Conservation (phyloP, 371 early-diverging fungal genomes). For the Umbelopsis sp. region DNA sequence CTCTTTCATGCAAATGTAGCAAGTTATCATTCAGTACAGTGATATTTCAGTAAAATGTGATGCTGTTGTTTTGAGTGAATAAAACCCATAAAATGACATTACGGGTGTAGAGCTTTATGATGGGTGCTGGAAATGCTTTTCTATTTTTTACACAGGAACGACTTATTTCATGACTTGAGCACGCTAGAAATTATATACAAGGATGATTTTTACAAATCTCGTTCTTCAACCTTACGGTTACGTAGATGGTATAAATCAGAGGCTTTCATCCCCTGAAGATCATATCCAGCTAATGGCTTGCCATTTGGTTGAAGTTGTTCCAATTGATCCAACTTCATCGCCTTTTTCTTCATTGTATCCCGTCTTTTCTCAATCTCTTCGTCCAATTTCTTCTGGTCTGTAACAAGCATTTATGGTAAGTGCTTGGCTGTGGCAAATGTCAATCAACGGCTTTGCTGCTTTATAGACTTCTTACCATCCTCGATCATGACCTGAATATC, state of each 20-base stretch:
- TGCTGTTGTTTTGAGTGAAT: too few relatives aligned
- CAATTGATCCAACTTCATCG: constrained; percentile 23
- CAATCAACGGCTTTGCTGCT: too few relatives aligned
- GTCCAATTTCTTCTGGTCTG: constrained; percentile 25
- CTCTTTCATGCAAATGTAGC: neutral
- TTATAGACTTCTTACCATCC: constrained; percentile 33
- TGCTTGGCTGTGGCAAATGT: too few relatives aligned
- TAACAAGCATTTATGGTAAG: neutral
- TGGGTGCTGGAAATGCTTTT: too few relatives aligned
- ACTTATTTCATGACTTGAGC: too few relatives aligned
- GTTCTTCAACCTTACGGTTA: constrained; percentile 2
- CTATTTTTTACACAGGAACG: too few relatives aligned
- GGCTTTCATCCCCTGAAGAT: constrained; percentile 22
- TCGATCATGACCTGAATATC: constrained; percentile 45
- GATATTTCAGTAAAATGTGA: too few relatives aligned
- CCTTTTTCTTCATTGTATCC: constrained; percentile 24
- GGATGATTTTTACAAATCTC: neutral
- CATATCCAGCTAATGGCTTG: constrained; percentile 23
- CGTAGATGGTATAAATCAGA: constrained; percentile 27
- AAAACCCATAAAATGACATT: too few relatives aligned
- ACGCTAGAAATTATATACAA: neutral
- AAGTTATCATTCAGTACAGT: constrained; percentile 3
- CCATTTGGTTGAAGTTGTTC: constrained; percentile 22
- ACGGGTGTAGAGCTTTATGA: too few relatives aligned
- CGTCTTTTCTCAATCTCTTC: constrained; percentile 22